These are phyloP conservation scores for Lojkania enalia DNA, from an alignment of 2,329 filamentous ascomycete genomes.

Conservation along the genomic window DNA sequence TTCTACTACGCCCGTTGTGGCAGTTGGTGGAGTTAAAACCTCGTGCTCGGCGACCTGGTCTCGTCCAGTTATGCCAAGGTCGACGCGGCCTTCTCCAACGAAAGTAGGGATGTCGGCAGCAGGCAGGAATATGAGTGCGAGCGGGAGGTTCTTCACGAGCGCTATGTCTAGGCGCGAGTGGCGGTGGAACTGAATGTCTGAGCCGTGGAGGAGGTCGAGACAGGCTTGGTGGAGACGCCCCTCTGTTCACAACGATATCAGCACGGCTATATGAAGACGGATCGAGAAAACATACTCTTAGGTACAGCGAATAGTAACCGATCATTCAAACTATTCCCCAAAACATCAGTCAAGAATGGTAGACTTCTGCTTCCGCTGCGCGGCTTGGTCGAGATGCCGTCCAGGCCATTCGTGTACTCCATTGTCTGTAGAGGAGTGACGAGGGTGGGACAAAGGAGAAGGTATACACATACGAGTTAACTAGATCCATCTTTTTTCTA, in stretches of 20 bases:
- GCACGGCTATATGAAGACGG: neutral
- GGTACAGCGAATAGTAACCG: conserved; percentile 96
- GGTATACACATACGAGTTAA: conserved; percentile 43
- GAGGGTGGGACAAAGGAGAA: conserved; percentile 11
- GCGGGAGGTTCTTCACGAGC: conserved; percentile 92
- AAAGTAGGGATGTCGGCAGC: conserved; percentile 97
- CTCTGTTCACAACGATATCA: conserved; percentile 61
- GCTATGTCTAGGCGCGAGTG: conserved; percentile 96
- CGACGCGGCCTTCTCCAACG: conserved; percentile 90
- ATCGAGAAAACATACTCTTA: conserved; percentile 72
- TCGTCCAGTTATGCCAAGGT: conserved; percentile 90
- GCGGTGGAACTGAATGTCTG: conserved; percentile 94
- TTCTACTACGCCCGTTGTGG: conserved; percentile 68
- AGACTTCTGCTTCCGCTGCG: conserved; percentile 39
- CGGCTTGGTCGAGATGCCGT: conserved; percentile 25
- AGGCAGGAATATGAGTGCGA: conserved; percentile 95
- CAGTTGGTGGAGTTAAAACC: conserved; percentile 57
- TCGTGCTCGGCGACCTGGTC: conserved; percentile 94
- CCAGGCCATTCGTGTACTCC: conserved; percentile 18
- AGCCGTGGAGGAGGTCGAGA: conserved; percentile 87
- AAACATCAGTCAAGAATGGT: conserved; percentile 45
- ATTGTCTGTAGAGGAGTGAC: conserved; percentile 8
- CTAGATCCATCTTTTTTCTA: conserved; percentile 47
- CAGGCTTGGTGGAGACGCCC: conserved; percentile 86
- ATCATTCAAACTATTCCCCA: conserved; percentile 75